Conservation (phyloP, 768 basidiomycete species). For the Lentinula sp. region DNA sequence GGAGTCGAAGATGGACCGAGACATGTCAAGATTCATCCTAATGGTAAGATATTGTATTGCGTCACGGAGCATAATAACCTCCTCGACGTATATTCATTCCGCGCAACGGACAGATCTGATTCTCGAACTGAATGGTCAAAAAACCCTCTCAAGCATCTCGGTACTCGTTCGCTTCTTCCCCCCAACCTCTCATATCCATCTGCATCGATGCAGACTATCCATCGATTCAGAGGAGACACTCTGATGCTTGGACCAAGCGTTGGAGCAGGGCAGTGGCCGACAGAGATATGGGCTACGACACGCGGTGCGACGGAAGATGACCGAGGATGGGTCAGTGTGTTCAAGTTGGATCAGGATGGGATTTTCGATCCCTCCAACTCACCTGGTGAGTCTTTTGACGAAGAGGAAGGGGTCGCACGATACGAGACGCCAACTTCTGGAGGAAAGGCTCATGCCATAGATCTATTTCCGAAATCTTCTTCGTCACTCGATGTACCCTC, state of each 20-base stretch:
- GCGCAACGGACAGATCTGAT: neutral
- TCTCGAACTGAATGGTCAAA: neutral
- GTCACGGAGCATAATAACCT: constrained; percentile 47
- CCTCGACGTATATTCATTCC: neutral
- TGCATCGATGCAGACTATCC: constrained; percentile 24
- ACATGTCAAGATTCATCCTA: constrained; percentile 47
- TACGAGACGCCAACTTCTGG: constrained; percentile 42
- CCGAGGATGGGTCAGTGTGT: constrained; percentile 38
- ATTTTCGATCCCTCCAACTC: constrained; percentile 14
- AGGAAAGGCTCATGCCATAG: constrained; percentile 48
- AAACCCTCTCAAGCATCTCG: constrained; percentile 12
- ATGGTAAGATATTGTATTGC: constrained; percentile 43
- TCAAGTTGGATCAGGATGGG: constrained; percentile 34
- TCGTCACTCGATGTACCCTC: neutral
- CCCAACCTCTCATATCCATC: constrained; percentile 6
- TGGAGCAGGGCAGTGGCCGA: constrained; percentile 25
- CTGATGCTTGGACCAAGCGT: constrained; percentile 35
- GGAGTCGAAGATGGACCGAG: constrained; percentile 40
- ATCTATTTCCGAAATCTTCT: constrained; percentile 27
- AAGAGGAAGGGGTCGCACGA: constrained; percentile 18
- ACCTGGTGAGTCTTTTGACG: neutral
- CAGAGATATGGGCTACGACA: constrained; percentile 40
- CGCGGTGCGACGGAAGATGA: constrained; percentile 30
- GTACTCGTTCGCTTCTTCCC: constrained; percentile 20
- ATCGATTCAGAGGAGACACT: constrained; percentile 41